Conservation (phyloP, 176 grass and related monocot genomes). For the Paspalum notatum region DNA sequence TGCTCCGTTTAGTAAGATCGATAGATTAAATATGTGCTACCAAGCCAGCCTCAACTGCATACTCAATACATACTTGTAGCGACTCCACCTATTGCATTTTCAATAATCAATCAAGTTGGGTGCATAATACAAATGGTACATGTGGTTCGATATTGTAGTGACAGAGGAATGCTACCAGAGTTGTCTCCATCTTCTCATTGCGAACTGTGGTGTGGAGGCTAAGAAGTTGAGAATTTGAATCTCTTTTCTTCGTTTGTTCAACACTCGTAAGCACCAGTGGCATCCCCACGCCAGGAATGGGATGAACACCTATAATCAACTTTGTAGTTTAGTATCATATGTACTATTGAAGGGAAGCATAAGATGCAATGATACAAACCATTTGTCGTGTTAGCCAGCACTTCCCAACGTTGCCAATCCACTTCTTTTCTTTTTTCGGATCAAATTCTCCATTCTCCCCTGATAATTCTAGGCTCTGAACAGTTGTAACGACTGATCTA, state of each 20-base stretch:
- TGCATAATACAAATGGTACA: neutral
- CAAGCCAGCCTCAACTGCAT: too few species aligned
- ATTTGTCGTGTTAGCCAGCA: neutral
- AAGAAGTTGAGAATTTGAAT: conserved; percentile 8
- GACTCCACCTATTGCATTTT: too few species aligned
- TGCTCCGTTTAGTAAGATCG: neutral
- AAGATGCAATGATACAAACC: neutral
- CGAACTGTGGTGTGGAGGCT: neutral
- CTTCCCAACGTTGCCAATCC: neutral
- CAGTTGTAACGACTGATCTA: neutral
- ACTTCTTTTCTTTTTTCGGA: neutral
- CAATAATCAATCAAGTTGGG: too few species aligned
- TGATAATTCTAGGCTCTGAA: neutral
- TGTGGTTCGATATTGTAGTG: neutral
- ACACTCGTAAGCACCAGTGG: neutral
- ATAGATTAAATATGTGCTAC: neutral
- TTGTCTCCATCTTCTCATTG: neutral
- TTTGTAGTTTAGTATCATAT: neutral
- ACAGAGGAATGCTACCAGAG: neutral
- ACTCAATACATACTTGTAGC: neutral
- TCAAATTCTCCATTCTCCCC: neutral
- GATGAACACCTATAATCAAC: neutral
- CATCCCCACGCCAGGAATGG: neutral
- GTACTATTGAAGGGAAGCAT: too few species aligned
- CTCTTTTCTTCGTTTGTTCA: neutral